phyloP scores from a whole-genome alignment of 2,329 filamentous ascomycete genomes.

The Raffaelea ambrosiae region DNA sequence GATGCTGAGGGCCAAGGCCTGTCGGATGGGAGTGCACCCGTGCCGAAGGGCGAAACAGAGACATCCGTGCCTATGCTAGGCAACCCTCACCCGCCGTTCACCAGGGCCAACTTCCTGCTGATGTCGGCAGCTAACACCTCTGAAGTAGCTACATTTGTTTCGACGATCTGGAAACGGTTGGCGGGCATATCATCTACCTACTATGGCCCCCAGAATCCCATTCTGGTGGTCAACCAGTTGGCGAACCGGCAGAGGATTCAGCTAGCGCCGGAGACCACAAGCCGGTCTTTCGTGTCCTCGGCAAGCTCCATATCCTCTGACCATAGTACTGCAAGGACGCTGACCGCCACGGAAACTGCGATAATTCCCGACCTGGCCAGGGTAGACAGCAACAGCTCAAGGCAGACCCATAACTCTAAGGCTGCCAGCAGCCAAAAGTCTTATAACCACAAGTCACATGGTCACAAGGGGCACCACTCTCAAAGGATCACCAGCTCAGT shows the following conservation, averaged over 20 bases:
- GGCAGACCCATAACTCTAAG: neutral
- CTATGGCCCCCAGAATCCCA: neutral
- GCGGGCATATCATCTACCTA: constrained; percentile 28
- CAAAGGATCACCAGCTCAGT: too few relatives aligned
- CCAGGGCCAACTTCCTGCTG: constrained; percentile 49
- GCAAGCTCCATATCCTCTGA: neutral
- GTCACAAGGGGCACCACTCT: too few relatives aligned
- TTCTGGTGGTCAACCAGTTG: neutral
- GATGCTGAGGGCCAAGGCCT: neutral
- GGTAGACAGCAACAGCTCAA: neutral
- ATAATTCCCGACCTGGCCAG: neutral
- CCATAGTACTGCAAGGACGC: neutral
- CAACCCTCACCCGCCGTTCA: constrained; percentile 26
- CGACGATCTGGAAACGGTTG: constrained; percentile 41
- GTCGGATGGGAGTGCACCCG: neutral
- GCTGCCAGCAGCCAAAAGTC: too few relatives aligned
- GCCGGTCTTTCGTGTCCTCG: neutral
- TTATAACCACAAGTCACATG: too few relatives aligned
- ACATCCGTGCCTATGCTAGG: neutral
- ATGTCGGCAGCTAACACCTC: constrained; percentile 43
- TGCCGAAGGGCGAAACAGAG: neutral
- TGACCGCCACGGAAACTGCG: neutral
- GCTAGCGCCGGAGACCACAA: neutral
- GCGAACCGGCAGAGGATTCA: neutral
- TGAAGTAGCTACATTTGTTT: constrained; percentile 47